Conservation (phyloP, 441 rosid species). For the Aleurites moluccanus region DNA sequence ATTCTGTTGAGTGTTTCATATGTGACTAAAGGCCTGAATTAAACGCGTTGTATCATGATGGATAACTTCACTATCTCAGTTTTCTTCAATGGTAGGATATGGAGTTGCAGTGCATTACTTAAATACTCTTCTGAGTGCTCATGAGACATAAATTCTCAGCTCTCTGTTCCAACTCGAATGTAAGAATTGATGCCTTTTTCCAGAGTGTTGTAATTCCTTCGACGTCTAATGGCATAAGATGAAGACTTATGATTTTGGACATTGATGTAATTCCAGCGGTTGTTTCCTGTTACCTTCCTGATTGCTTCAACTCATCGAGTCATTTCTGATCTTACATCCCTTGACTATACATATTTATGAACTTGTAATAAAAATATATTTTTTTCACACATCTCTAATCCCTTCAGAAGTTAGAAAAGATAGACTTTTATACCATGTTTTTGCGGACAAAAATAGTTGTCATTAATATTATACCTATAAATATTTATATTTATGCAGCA, state of each 20-base stretch:
- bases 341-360: background rate
- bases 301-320: background rate
- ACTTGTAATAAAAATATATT: background rate
- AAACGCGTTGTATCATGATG: background rate
- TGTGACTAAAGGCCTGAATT: background rate
- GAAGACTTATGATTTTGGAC: background rate
- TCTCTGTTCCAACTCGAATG: background rate
- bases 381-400: background rate
- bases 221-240: background rate
- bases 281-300: background rate
- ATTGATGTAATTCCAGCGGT: background rate
- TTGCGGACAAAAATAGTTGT: background rate
- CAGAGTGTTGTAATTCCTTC: background rate
- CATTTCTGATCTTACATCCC: background rate
- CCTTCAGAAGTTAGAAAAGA: background rate
- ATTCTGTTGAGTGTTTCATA: background rate
- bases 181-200: background rate
- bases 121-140: background rate
- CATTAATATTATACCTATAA: background rate
- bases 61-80: background rate
- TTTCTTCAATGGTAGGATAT: background rate
- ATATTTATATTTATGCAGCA: background rate
- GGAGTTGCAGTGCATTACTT: background rate
- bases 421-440: background rate
- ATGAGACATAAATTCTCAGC: background rate